These are phyloP conservation scores for Yamagishiella unicocca DNA, from an alignment of 139 green algal species.

Conservation along the genomic window DNA sequence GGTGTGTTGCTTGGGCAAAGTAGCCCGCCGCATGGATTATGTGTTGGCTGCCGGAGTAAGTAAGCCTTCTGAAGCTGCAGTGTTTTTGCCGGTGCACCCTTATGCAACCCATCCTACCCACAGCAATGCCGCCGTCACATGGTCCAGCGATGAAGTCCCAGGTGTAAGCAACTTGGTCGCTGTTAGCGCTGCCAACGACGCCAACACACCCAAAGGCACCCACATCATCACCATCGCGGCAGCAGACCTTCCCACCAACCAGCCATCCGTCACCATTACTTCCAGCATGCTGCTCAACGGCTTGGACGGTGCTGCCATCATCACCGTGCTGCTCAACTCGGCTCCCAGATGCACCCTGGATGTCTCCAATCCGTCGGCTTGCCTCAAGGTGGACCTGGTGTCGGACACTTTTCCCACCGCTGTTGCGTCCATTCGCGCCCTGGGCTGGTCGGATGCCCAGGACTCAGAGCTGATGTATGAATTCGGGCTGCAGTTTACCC, in stretches of 20 bases:
- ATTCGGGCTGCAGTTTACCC: not conserved
- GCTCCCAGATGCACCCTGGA: slow-evolving; percentile 9
- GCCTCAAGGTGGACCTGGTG: not conserved
- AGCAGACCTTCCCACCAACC: not conserved
- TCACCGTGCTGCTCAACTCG: slow-evolving; percentile 22
- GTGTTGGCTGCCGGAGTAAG: too few relatives aligned
- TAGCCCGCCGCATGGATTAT: too few relatives aligned
- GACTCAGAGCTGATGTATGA: slow-evolving; percentile 29
- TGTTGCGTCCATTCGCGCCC: not conserved
- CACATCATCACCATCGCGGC: slow-evolving; percentile 24
- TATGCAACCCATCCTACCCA: not conserved
- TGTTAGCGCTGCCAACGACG: not conserved
- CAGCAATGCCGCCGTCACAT: slow-evolving; percentile 6
- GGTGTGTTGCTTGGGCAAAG: too few relatives aligned
- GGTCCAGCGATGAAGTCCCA: not conserved
- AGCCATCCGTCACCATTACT: not conserved
- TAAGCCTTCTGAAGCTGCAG: too few relatives aligned
- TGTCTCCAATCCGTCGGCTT: not conserved
- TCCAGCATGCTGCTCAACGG: not conserved
- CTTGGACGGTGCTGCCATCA: not conserved
- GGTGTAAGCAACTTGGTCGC: not conserved
- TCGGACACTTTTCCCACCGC: slow-evolving; percentile 15
- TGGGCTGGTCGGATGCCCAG: not conserved
- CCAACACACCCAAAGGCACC: not conserved
- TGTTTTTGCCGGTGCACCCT: too few relatives aligned